Percentiles rank a stretch among this genome's conserved stretches.
Evolutionary conservation across 352 stramenopile genomes (phyloP).

Genomic region (Globisporangium megalacanthum): DNA sequence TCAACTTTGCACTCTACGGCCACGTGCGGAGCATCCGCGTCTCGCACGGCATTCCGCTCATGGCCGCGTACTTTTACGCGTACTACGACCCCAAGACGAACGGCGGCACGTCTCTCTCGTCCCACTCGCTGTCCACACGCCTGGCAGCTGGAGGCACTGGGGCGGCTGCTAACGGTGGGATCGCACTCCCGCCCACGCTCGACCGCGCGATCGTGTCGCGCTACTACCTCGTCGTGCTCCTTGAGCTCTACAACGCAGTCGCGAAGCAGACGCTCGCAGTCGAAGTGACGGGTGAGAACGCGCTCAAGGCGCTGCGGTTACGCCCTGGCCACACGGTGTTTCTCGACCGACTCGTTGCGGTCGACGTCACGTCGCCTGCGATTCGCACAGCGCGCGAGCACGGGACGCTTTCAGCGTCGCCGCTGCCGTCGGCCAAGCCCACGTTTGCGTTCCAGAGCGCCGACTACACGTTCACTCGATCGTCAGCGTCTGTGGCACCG

Average conservation of each 20-base stretch:
- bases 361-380: conserved; percentile 29
- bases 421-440: conserved; percentile 4
- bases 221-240: conserved; percentile 55
- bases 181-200: conserved; percentile 15
- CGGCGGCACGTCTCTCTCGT: not conserved
- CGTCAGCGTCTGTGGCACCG: conserved; percentile 7
- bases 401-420: conserved; percentile 4
- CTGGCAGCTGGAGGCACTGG: conserved; percentile 7
- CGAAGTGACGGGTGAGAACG: conserved; percentile 47
- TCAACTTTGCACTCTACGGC: conserved; percentile 49
- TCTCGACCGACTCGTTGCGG: conserved; percentile 44
- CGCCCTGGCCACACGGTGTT: conserved; percentile 44
- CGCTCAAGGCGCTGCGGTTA: conserved; percentile 33
- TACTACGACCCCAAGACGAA: conserved; percentile 67
- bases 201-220: conserved; percentile 52
- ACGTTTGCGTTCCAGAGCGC: conserved; percentile 35
- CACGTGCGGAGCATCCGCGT: conserved; percentile 46
- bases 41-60: conserved; percentile 50
- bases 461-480: conserved; percentile 14
- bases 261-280: conserved; percentile 35
- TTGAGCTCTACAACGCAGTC: conserved; percentile 46
- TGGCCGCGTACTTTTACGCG: conserved; percentile 63
- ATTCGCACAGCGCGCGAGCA: conserved; percentile 23
- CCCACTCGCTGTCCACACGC: not conserved
- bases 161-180: conserved; percentile 5